These are phyloP conservation scores for Venturia asperata DNA, from an alignment of 2,329 filamentous ascomycete genomes.

Conservation along the genomic window DNA sequence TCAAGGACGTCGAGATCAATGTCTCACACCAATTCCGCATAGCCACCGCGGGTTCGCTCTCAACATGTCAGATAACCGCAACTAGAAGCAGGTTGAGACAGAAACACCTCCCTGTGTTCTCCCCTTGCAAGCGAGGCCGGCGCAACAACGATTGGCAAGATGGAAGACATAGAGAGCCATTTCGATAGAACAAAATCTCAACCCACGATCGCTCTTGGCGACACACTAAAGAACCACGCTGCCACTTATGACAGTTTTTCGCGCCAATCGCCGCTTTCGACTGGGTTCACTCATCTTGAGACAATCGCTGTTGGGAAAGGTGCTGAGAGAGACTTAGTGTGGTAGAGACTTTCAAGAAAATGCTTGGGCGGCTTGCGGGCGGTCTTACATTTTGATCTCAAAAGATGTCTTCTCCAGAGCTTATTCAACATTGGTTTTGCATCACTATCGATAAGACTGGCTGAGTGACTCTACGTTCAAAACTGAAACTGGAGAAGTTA, in stretches of 20 bases:
- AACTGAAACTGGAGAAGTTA: too few species aligned
- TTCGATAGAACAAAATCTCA: background rate
- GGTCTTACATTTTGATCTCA: too few species aligned
- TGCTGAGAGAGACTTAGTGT: too few species aligned
- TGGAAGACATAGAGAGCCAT: background rate
- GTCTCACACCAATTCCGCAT: background rate
- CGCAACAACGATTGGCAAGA: background rate
- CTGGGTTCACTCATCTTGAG: background rate
- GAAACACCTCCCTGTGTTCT: background rate
- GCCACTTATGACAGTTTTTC: too few species aligned
- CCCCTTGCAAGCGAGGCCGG: background rate
- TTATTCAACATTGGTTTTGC: too few species aligned
- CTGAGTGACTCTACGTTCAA: too few species aligned
- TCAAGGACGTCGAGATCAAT: background rate
- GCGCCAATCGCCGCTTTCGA: too few species aligned
- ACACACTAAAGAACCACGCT: background rate
- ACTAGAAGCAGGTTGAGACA: background rate
- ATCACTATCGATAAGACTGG: too few species aligned
- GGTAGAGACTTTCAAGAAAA: too few species aligned
- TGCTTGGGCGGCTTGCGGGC: too few species aligned
- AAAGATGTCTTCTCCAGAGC: too few species aligned
- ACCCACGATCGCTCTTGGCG: background rate
- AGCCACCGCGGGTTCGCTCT: background rate
- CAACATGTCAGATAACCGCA: background rate
- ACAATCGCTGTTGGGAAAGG: background rate